Base-by-base conservation (phyloP, 495 filamentous ascomycete genomes). In the Penicillium waksmanii region DNA sequence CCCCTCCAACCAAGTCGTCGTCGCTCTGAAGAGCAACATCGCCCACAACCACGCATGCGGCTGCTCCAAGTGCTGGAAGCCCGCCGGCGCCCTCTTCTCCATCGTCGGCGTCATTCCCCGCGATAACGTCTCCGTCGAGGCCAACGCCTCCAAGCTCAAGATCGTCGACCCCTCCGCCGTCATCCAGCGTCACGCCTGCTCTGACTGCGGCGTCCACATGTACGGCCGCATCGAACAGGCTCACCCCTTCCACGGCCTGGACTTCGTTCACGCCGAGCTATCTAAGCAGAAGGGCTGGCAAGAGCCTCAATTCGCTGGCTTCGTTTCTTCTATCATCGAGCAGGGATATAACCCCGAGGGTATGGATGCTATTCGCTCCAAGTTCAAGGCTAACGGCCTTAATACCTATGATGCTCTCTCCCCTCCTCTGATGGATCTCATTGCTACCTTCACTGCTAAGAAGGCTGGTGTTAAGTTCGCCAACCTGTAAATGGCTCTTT, bases 11-110 rank as follows among this genome's bases (percentile, higher is more conserved):
- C 75, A 76, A 23, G 82, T 87, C 42, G 74, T 79, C 48, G 72
- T 87, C 17, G 76, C 78, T 2, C 73, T 88, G 18, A 65, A 60
- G 40, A 70, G 74, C 65, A 80, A 85, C 65, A 77, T 86, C 46
- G 75, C 75, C n/a, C 82, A 85, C 74, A 87, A 88, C 77, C 84
- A 88, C 69, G 82, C 82, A 47, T 87, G 84, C 70, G 85, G 84
- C 34, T 86, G 85, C 74, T 86, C 84, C 60, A 84, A 86, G 65
- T 87, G 84, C 77, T 86, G 84, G 84, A 86, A 86, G 66, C 84
- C 84, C 5, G 35, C 58, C 0, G 79, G 81, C 34, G 71, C 83
- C 2, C 78, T 86, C 57, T 88, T 88, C 77, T 81, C 81, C 64
- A 56, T 87, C 62, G 81, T 87, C 35, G 84, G 73, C 52, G 84